phyloP scores from a whole-genome alignment of 208 protist species.

The Leishmania lainsoni region DNA sequence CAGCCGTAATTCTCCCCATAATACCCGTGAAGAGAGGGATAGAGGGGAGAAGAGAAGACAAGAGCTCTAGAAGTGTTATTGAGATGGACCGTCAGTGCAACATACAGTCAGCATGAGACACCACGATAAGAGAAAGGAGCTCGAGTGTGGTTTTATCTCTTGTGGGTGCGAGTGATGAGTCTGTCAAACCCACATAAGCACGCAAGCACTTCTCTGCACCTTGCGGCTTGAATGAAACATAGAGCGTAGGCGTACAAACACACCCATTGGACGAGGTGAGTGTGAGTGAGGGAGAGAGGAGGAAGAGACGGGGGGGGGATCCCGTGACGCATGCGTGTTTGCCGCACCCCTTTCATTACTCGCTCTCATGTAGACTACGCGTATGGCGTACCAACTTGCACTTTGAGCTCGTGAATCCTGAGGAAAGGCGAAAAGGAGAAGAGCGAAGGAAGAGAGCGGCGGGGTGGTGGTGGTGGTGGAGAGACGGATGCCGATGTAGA shows the following conservation, averaged over 20 bases:
- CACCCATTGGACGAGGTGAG: neutral
- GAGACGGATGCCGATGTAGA: neutral
- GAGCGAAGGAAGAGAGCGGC: neutral
- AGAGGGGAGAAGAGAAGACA: neutral
- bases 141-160: neutral
- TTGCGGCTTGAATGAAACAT: neutral
- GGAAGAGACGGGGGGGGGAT: neutral
- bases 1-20: neutral
- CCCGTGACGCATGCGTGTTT: neutral
- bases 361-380: neutral
- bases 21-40: neutral
- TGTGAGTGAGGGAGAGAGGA: neutral
- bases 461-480: neutral
- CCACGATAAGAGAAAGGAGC: neutral
- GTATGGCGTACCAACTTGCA: neutral
- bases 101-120: neutral
- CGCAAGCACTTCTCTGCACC: neutral
- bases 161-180: neutral
- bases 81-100: neutral
- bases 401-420: neutral
- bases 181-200: neutral
- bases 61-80: neutral
- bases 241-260: neutral
- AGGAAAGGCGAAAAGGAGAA: neutral
- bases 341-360: neutral